Percentiles rank a stretch among this genome's conserved stretches.
These are phyloP conservation scores for Henckelia pumila DNA, from an alignment of 257 asterid genomes.

Conservation along the genomic window DNA sequence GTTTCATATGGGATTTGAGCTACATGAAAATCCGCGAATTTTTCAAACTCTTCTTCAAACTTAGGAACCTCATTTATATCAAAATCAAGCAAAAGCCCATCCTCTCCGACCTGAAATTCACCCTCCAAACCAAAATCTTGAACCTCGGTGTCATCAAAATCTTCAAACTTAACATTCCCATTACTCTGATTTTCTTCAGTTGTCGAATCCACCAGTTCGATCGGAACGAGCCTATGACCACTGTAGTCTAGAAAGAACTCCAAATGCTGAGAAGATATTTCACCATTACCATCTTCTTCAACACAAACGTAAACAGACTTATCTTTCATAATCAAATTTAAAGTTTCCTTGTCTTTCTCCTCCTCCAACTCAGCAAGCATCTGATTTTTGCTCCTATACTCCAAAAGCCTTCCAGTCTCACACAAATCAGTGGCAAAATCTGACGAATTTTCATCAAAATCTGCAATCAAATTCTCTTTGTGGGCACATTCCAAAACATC, in stretches of 20 bases:
- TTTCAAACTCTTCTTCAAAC: constrained; percentile 27
- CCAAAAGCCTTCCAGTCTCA: constrained; percentile 23
- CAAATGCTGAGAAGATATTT: constrained; percentile 45
- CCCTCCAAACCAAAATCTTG: constrained; percentile 3
- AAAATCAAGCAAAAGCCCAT: neutral
- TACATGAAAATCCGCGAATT: constrained; percentile 10
- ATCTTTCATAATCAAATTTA: constrained; percentile 33
- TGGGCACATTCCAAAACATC: constrained; percentile 59
- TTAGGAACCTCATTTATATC: constrained; percentile 28
- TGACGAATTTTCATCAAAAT: constrained; percentile 12
- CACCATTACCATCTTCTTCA: constrained; percentile 32
- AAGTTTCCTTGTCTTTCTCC: neutral
- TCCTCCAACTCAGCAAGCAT: constrained; percentile 8
- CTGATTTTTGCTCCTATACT: constrained; percentile 11
- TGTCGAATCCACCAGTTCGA: constrained; percentile 26
- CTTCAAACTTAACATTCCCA: constrained; percentile 10
- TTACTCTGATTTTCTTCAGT: constrained; percentile 15
- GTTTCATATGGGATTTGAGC: neutral
- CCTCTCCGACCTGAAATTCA: constrained; percentile 4
- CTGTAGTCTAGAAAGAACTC: constrained; percentile 54
- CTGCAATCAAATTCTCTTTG: constrained; percentile 26
- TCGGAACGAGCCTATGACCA: constrained; percentile 30
- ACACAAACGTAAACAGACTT: constrained; percentile 42
- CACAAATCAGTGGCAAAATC: constrained; percentile 26
- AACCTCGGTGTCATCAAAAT: constrained; percentile 4